Conservation (phyloP, 2,329 filamentous ascomycete genomes). For the Rhinocladiella similis region DNA sequence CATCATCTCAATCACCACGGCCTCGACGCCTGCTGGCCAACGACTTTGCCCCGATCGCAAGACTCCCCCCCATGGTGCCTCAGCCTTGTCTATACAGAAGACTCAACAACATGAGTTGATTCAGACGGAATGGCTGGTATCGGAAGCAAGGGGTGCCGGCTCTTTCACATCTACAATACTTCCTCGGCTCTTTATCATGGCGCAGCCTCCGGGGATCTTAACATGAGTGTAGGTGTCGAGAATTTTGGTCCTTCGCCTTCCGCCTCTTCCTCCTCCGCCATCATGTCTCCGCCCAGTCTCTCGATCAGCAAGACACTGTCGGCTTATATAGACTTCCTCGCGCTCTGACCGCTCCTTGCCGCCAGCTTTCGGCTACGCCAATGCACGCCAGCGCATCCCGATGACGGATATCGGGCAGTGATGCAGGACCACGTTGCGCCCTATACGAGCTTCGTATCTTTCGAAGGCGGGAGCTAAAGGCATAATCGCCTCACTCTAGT, state of each 20-base stretch:
- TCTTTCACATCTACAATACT: neutral
- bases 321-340: conserved; percentile 18
- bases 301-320: neutral
- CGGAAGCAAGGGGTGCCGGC: neutral
- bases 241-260: neutral
- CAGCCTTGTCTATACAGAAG: conserved; percentile 22
- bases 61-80: conserved; percentile 6
- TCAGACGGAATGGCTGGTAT: neutral
- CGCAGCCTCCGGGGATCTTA: neutral
- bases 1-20: conserved; percentile 25
- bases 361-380: conserved; percentile 12
- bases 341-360: conserved; percentile 23
- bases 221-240: neutral
- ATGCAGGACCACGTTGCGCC: conserved; percentile 27
- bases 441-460: conserved; percentile 12
- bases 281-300: neutral
- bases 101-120: neutral
- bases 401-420: conserved; percentile 25
- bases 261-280: neutral
- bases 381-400: conserved; percentile 22
- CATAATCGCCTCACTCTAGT: conserved; percentile 24
- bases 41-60: conserved; percentile 10
- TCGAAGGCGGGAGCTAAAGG: conserved; percentile 21
- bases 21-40: conserved; percentile 18
- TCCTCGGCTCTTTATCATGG: neutral